Percentiles rank a stretch among this genome's conserved stretches.
Evolutionary conservation across 352 stramenopile species (phyloP).

Genomic region (Pythium sp.): DNA sequence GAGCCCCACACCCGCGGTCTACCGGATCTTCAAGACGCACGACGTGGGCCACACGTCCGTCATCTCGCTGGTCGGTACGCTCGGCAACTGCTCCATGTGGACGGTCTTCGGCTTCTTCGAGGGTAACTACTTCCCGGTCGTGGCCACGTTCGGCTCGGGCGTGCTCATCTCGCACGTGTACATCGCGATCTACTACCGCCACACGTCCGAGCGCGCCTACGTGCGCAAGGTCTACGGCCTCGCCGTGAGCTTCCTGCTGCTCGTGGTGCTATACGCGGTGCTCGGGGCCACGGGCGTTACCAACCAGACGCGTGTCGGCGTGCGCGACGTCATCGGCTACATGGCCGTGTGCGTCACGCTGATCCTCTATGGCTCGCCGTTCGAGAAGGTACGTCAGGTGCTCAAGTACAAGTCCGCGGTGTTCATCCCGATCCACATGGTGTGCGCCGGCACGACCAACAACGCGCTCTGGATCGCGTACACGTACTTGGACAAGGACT

Average conservation of each 20-base stretch:
- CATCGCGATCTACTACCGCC: slow-evolving; percentile 29
- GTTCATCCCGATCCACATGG: slow-evolving; percentile 56
- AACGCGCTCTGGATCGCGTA: slow-evolving; percentile 58
- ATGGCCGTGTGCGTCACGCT: slow-evolving; percentile 35
- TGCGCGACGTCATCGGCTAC: slow-evolving; percentile 36
- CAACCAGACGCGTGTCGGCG: slow-evolving; percentile 12
- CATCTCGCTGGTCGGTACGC: slow-evolving; percentile 47
- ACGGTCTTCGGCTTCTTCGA: slow-evolving; percentile 40
- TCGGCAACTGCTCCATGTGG: slow-evolving; percentile 45
- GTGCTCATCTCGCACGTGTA: slow-evolving; percentile 19
- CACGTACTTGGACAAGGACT: slow-evolving; percentile 31
- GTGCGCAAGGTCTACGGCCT: slow-evolving; percentile 8
- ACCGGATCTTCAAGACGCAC: slow-evolving; percentile 30
- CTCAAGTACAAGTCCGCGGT: slow-evolving; percentile 44
- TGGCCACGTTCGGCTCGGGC: slow-evolving; percentile 36
- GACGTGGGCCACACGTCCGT: slow-evolving; percentile 42
- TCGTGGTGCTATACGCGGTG: slow-evolving; percentile 6
- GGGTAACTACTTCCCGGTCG: slow-evolving; percentile 41
- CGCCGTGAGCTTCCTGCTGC: slow-evolving; percentile 6
- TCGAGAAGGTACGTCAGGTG: slow-evolving; percentile 48
- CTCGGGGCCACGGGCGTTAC: slow-evolving; percentile 22
- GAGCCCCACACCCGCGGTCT: slow-evolving; percentile 40
- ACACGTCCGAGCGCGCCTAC: slow-evolving; percentile 10
- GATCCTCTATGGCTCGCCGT: slow-evolving; percentile 56
- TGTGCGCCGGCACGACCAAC: slow-evolving; percentile 47